phyloP scores from a whole-genome alignment of 202 grass and related monocot species.

The Setaria viridis region DNA sequence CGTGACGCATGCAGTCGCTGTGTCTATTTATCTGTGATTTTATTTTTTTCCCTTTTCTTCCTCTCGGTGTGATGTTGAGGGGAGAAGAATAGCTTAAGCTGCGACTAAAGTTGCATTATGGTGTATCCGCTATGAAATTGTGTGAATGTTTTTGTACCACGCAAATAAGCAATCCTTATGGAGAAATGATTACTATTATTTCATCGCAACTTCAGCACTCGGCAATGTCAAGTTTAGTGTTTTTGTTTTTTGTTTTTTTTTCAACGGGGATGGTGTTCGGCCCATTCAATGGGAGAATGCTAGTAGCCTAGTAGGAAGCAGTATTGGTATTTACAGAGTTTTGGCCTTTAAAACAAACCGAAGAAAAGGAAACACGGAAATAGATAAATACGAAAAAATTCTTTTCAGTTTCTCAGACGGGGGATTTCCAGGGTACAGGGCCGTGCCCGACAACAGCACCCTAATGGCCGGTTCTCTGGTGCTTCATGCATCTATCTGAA shows the following conservation, averaged over 20 bases:
- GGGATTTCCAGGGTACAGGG: too few relatives aligned
- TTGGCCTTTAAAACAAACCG: not conserved
- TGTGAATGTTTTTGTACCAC: slow-evolving; percentile 31
- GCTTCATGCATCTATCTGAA: too few relatives aligned
- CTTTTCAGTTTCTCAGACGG: too few relatives aligned
- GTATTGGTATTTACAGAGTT: too few relatives aligned
- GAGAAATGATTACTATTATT: slow-evolving; percentile 33
- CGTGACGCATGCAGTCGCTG: slow-evolving; percentile 22
- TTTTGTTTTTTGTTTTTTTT: too few relatives aligned
- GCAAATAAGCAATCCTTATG: not conserved
- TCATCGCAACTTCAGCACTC: not conserved
- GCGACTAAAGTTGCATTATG: slow-evolving; percentile 24
- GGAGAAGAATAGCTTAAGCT: not conserved
- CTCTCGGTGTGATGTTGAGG: slow-evolving; percentile 1
- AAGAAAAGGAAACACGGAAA: not conserved
- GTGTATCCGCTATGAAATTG: slow-evolving; percentile 33
- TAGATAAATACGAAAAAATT: not conserved
- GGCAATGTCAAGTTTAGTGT: not conserved
- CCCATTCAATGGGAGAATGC: too few relatives aligned
- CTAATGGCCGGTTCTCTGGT: too few relatives aligned
- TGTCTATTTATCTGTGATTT: not conserved
- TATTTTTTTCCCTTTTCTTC: not conserved
- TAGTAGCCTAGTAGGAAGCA: too few relatives aligned
- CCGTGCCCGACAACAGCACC: too few relatives aligned
- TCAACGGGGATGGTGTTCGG: too few relatives aligned